A percentile compares a stretch with the other conserved stretches of the same genome.
Evolutionary conservation across 2,329 filamentous ascomycete genomes (phyloP).

Genomic region (Pseudogymnoascus sp.): DNA sequence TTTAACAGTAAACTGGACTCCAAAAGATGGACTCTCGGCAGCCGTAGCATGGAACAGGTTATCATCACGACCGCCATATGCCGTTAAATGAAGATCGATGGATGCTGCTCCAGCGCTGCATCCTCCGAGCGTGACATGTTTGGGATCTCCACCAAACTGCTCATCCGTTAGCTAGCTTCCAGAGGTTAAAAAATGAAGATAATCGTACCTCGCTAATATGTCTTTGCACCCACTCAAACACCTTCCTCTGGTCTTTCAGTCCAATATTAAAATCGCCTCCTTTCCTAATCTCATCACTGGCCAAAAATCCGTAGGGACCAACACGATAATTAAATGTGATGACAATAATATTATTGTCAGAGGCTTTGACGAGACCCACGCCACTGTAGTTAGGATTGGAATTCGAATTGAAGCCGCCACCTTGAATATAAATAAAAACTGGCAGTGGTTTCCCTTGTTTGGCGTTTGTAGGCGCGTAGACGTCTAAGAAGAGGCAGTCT

Average conservation of each 20-base stretch:
- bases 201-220: constrained; percentile 46
- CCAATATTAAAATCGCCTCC: constrained; percentile 59
- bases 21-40: constrained; percentile 47
- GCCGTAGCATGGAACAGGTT: constrained; percentile 46
- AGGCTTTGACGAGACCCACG: constrained; percentile 52
- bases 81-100: constrained; percentile 57
- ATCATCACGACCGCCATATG: constrained; percentile 43
- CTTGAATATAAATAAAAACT: constrained; percentile 55
- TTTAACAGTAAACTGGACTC: constrained; percentile 38
- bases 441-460: constrained; percentile 44
- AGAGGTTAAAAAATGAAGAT: background rate
- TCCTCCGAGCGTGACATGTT: constrained; percentile 62
- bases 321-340: constrained; percentile 74
- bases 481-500: constrained; percentile 64
- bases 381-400: constrained; percentile 51
- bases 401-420: constrained; percentile 52
- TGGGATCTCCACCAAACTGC: constrained; percentile 62
- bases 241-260: constrained; percentile 62
- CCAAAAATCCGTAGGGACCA: constrained; percentile 66
- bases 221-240: constrained; percentile 61
- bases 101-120: constrained; percentile 62
- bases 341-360: constrained; percentile 55
- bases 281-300: constrained; percentile 45
- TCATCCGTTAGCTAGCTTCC: constrained; percentile 11
- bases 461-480: constrained; percentile 52